Evolutionary conservation across 805 yeast genomes (phyloP).

Genomic region (Kuraishia floccosa): DNA sequence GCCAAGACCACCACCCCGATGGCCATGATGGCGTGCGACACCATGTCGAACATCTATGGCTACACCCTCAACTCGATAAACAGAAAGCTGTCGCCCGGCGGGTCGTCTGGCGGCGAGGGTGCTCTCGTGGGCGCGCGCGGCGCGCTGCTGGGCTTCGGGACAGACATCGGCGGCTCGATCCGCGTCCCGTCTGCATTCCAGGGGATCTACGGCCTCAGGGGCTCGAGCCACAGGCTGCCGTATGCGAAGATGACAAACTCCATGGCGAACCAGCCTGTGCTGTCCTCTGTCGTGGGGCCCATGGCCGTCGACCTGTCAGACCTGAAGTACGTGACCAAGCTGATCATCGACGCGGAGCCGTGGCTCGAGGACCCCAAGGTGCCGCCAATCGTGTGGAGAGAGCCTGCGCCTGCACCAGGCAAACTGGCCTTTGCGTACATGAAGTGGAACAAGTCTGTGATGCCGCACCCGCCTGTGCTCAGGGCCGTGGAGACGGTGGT

Average conservation of each 20-base stretch:
- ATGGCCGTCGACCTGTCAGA: constrained; percentile 18
- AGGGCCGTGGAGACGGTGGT: constrained; percentile 26
- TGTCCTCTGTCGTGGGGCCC: constrained; percentile 24
- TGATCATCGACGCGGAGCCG: constrained; percentile 26
- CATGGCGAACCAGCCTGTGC: constrained; percentile 18
- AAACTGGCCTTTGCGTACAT: constrained; percentile 33
- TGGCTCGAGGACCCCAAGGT: constrained; percentile 39
- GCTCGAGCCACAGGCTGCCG: constrained; percentile 23
- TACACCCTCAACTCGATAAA: constrained; percentile 24
- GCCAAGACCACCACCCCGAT: constrained; percentile 32
- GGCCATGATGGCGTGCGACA: constrained; percentile 29
- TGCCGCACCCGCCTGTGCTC: constrained; percentile 39
- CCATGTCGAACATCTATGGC: constrained; percentile 23
- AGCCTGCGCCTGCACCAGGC: constrained; percentile 9
- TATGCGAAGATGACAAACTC: constrained; percentile 17
- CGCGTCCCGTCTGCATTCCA: constrained; percentile 20
- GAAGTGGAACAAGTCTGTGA: constrained; percentile 26
- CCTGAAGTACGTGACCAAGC: constrained; percentile 22
- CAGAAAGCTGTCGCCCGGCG: constrained; percentile 25
- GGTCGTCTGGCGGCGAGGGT: constrained; percentile 37
- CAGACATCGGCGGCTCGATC: constrained; percentile 27
- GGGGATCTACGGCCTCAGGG: constrained; percentile 22
- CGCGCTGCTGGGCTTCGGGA: constrained; percentile 23
- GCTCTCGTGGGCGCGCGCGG: constrained; percentile 19
- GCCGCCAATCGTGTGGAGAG: constrained; percentile 40